Base-by-base conservation (phyloP, 148 eudicot species). In the Heliosperma pusillum region DNA sequence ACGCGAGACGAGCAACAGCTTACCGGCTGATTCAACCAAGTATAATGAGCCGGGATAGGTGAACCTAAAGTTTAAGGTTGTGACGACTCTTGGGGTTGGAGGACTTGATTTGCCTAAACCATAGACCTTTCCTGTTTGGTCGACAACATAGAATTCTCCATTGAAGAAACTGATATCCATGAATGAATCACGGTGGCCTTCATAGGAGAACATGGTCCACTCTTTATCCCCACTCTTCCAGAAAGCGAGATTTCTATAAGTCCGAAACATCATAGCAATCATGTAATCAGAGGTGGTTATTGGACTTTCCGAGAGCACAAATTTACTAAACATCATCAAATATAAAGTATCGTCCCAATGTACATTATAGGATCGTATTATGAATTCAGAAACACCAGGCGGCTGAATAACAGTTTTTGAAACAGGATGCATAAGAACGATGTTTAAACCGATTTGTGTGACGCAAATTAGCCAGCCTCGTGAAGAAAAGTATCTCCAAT, bases 1-100 rank as follows among this genome's bases (percentile, higher is more conserved):
- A 61, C 57, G 69, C 17, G 47, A 25, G 7, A 73, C 76, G 27
- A 44, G 68, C 36, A 73, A 17, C 56, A 60, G 50, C 68, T 40
- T 10, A 20, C 69, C 69, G 17, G 19, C 58, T 12, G 76, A 42
- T 61, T 61, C 76, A 20, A 73, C 69, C 76, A 73, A 73, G 30
- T 60, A 61, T 0, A 20, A 3, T 25, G 17, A 21, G 15, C n/a
- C 50, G 19, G n/a, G 36, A 24, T 4, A 22, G 10, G n/a, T 12
- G 47, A 0, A 19, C 69, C 50, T 10, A 36, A 66, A 36, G 20
- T 22, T 2, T 20, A 29, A 27, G 8, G 22, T 40, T 10, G 19
- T 45, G n/a, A 69, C 33, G 3, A 21, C 0, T 52, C 72, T 58
- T 1, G 26, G 30, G 12, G 65, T 30, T 9, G 30, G 29, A n/a